Evolutionary conservation across 2,329 filamentous ascomycete genomes (phyloP).

Genomic region (Aspergillus udagawae): DNA sequence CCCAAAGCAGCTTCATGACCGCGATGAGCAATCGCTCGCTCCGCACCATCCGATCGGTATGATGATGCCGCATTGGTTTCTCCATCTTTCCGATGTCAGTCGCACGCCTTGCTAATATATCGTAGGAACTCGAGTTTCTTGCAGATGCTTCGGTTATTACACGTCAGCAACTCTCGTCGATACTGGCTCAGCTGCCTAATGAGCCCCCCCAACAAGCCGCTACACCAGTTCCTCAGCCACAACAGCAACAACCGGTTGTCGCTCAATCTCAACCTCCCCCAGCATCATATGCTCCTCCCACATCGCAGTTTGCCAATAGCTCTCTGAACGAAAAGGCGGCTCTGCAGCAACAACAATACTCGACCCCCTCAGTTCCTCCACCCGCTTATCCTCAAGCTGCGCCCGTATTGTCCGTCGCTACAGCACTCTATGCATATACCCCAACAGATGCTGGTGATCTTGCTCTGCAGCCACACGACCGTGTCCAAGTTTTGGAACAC

Average conservation of each 20-base stretch:
- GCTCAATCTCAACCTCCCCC: conserved; percentile 28
- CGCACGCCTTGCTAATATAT: conserved; percentile 3
- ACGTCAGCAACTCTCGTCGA: conserved; percentile 68
- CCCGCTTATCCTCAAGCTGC: conserved; percentile 50
- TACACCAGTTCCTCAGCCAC: conserved; percentile 12
- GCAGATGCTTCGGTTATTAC: conserved; percentile 77
- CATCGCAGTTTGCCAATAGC: conserved; percentile 35
- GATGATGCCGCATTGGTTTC: conserved; percentile 22
- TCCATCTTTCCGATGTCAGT: neutral
- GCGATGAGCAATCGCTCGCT: conserved; percentile 78
- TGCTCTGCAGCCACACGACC: conserved; percentile 74
- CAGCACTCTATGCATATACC: conserved; percentile 78
- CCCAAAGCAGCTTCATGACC: conserved; percentile 34
- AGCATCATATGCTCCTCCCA: conserved; percentile 35
- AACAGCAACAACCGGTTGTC: conserved; percentile 22
- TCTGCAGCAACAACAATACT: conserved; percentile 37
- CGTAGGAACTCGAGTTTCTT: conserved; percentile 84
- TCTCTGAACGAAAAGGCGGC: conserved; percentile 41
- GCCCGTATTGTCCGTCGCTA: conserved; percentile 65
- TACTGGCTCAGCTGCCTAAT: conserved; percentile 69
- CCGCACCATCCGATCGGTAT: conserved; percentile 79
- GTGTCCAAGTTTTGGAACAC: conserved; percentile 76
- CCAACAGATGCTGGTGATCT: conserved; percentile 79
- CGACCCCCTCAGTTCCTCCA: conserved; percentile 43
- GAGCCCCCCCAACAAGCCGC: conserved; percentile 21